Percentiles rank a stretch among this genome's conserved stretches.
Conservation (phyloP, 441 rosid genomes). For the Pelargonium myrrhifolium region DNA sequence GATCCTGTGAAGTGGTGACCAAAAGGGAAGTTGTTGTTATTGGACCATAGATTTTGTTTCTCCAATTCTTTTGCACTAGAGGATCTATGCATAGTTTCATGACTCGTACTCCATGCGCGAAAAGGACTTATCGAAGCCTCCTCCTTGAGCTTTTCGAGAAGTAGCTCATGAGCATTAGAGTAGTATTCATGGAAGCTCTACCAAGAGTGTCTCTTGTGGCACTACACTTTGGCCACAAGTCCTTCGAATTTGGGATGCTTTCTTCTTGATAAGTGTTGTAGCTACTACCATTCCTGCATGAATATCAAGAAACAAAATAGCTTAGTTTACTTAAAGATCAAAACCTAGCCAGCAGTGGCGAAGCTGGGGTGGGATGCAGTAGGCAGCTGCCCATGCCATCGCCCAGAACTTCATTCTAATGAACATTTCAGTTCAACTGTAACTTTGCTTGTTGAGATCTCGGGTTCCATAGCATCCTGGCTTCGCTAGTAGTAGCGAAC, state of each 20-base stretch:
- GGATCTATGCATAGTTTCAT: slow-evolving; percentile 12
- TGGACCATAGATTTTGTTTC: neutral
- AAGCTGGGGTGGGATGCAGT: too few species aligned
- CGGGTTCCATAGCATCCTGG: too few species aligned
- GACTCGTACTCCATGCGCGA: slow-evolving; percentile 13
- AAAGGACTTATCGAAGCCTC: slow-evolving; percentile 22
- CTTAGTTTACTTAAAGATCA: neutral
- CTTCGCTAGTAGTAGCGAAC: too few species aligned
- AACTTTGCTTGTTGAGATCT: too few species aligned
- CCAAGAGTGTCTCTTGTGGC: neutral
- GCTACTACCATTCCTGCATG: slow-evolving; percentile 16
- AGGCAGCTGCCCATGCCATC: too few species aligned
- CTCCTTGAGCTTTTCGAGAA: slow-evolving; percentile 11
- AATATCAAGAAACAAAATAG: neutral
- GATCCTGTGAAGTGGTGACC: slow-evolving; percentile 10
- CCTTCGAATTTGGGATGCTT: slow-evolving; percentile 15
- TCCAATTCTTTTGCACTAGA: neutral
- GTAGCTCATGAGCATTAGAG: slow-evolving; percentile 18
- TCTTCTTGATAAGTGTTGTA: neutral
- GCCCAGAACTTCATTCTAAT: too few species aligned
- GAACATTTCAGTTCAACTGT: too few species aligned
- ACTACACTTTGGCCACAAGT: slow-evolving; percentile 13
- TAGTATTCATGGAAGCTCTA: slow-evolving; percentile 9
- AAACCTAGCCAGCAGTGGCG: neutral
- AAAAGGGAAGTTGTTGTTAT: neutral